Conservation (phyloP, 345 rosid species). For the Pistacia vera region DNA sequence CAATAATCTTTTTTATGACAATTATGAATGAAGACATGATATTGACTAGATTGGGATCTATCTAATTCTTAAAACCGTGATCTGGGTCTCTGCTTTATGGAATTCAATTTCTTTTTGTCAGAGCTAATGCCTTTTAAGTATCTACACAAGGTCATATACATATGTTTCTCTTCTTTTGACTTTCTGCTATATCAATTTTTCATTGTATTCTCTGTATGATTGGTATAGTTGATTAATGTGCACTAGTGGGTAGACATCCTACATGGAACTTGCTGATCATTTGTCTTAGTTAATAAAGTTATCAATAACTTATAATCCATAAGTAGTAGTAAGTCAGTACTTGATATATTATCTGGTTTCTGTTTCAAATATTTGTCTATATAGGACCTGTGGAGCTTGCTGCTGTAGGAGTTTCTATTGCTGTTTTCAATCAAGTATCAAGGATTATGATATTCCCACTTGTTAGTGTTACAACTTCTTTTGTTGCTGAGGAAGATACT, state of each 20-base stretch:
- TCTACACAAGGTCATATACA: not conserved
- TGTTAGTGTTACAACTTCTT: constrained; percentile 60
- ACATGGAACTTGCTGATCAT: no score
- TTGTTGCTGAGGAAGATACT: constrained; percentile 66
- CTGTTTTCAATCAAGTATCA: constrained; percentile 63
- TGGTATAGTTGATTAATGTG: no score
- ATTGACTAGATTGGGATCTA: not conserved
- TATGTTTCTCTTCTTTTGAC: no score
- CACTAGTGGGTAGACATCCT: no score
- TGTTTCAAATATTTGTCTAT: not conserved
- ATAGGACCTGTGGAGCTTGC: constrained; percentile 69
- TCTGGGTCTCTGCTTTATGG: not conserved
- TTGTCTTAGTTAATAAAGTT: no score
- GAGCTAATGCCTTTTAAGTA: not conserved
- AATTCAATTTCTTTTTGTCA: not conserved
- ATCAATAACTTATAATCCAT: no score
- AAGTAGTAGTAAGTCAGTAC: not conserved
- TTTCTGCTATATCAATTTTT: no score
- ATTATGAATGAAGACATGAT: not conserved
- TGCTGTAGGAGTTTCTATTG: constrained; percentile 71
- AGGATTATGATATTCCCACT: constrained; percentile 67
- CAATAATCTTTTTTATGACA: not conserved
- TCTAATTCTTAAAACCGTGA: not conserved
- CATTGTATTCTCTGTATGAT: no score
- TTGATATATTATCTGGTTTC: not conserved